A percentile compares a stretch with the other conserved stretches of the same genome.
Conservation (phyloP, 2,329 filamentous ascomycete species). For the Chaetomium olivaceum region DNA sequence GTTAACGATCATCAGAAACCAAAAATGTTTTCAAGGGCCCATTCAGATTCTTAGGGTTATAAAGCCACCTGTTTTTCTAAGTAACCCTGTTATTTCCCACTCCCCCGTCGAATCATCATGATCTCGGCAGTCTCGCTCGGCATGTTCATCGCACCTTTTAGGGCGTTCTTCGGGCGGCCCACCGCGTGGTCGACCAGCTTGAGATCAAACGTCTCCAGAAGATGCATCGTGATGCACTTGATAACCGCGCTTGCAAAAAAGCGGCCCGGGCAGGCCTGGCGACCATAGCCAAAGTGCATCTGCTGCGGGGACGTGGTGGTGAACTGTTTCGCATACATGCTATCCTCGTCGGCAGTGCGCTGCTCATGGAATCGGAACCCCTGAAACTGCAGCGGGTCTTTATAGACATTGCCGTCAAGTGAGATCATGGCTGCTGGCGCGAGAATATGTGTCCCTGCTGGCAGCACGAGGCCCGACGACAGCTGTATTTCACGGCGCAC, state of each 20-base stretch:
- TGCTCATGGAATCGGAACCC: background rate
- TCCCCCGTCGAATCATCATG: background rate
- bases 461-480: background rate
- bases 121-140: background rate
- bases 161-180: background rate
- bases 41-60: too few species aligned
- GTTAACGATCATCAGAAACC: too few species aligned
- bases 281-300: background rate
- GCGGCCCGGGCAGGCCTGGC: background rate
- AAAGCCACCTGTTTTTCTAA: too few species aligned
- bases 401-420: background rate
- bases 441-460: background rate
- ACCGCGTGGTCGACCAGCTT: background rate
- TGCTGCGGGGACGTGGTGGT: background rate
- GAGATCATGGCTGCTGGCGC: background rate
- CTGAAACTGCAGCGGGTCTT: background rate
- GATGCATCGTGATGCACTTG: constrained; percentile 1
- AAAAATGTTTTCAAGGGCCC: too few species aligned
- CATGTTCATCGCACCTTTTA: background rate
- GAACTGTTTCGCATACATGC: background rate
- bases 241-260: background rate
- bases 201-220: background rate
- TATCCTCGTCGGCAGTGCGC: background rate
- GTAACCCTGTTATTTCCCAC: too few species aligned
- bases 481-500: background rate